Evolutionary conservation across 1,284 basidiomycete genomes (phyloP).

Genomic region (Microbotryum saponariae): DNA sequence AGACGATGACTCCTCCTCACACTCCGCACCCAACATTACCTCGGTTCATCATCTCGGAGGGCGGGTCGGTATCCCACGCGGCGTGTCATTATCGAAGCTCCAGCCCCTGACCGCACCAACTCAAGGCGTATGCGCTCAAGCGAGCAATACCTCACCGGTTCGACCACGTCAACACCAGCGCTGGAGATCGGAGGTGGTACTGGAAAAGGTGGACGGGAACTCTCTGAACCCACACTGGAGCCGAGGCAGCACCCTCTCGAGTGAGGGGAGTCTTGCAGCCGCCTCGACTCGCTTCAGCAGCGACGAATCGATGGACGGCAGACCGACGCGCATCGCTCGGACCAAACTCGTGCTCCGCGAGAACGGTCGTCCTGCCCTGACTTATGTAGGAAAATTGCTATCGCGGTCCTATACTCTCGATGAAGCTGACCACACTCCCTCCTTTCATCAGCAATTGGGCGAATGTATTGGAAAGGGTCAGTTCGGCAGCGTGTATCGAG

Average conservation of each 20-base stretch:
- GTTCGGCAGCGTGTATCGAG: constrained; percentile 90
- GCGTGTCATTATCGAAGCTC: background rate
- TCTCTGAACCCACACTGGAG: background rate
- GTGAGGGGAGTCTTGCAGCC: constrained; percentile 58
- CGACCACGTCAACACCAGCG: constrained; percentile 23
- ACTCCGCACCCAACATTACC: background rate
- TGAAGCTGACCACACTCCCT: constrained; percentile 16
- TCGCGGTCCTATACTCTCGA: background rate
- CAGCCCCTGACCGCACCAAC: background rate
- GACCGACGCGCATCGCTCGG: constrained; percentile 55
- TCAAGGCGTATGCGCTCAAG: background rate
- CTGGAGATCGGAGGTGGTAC: constrained; percentile 30
- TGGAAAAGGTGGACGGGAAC: constrained; percentile 4
- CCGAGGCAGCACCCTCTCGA: constrained; percentile 43
- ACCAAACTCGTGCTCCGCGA: constrained; percentile 73
- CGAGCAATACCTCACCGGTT: background rate
- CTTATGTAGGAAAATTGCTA: constrained; percentile 58
- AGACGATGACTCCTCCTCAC: background rate
- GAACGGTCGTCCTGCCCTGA: constrained; percentile 67
- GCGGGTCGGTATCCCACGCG: background rate
- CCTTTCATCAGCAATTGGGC: constrained; percentile 66
- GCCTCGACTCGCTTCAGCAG: no score
- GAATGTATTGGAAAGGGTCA: constrained; percentile 94
- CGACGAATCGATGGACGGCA: constrained; percentile 42
- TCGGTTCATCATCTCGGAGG: background rate